These are phyloP conservation scores for Candida golubevii DNA, from an alignment of 805 yeast species.

Conservation along the genomic window DNA sequence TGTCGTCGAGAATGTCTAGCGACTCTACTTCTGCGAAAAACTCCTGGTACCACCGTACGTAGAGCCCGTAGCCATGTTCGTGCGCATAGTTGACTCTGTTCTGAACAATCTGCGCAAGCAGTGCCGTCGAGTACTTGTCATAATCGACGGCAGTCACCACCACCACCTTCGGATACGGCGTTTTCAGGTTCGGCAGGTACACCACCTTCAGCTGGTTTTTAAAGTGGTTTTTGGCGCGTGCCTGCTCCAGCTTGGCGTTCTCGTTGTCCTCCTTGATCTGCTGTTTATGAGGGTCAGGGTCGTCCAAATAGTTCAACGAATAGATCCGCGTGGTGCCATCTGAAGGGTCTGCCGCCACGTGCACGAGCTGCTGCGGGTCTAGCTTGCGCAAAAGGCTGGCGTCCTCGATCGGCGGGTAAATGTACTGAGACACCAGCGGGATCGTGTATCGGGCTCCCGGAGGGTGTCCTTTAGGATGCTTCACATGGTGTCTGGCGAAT, in stretches of 20 bases:
- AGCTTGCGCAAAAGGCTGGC: slow-evolving; percentile 58
- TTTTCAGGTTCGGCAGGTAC: slow-evolving; percentile 34
- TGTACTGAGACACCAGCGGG: slow-evolving; percentile 47
- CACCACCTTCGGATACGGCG: slow-evolving; percentile 57
- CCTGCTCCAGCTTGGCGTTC: slow-evolving; percentile 39
- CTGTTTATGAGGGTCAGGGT: slow-evolving; percentile 32
- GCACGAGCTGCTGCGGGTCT: slow-evolving; percentile 38
- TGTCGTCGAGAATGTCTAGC: slow-evolving; percentile 35
- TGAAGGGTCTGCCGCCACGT: slow-evolving; percentile 25
- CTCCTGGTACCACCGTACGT: slow-evolving; percentile 82
- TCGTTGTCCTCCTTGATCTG: slow-evolving; percentile 44
- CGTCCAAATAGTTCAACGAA: slow-evolving; percentile 44
- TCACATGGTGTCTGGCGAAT: neutral
- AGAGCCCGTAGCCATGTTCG: slow-evolving; percentile 74
- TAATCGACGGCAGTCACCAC: slow-evolving; percentile 78
- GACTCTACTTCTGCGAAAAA: slow-evolving; percentile 57
- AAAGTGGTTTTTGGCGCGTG: slow-evolving; percentile 51
- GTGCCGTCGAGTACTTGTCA: slow-evolving; percentile 55
- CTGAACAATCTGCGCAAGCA: slow-evolving; percentile 67
- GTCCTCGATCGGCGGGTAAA: slow-evolving; percentile 74
- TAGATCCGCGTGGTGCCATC: slow-evolving; percentile 12
- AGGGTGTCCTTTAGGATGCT: slow-evolving; percentile 33
- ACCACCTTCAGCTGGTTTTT: slow-evolving; percentile 62
- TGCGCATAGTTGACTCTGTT: slow-evolving; percentile 88
- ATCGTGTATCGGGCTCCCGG: slow-evolving; percentile 31